A percentile compares a stretch with the other conserved stretches of the same genome.
These are phyloP conservation scores for Colletotrichum australisinense DNA, from an alignment of 2,329 filamentous ascomycete genomes.

Conservation along the genomic window DNA sequence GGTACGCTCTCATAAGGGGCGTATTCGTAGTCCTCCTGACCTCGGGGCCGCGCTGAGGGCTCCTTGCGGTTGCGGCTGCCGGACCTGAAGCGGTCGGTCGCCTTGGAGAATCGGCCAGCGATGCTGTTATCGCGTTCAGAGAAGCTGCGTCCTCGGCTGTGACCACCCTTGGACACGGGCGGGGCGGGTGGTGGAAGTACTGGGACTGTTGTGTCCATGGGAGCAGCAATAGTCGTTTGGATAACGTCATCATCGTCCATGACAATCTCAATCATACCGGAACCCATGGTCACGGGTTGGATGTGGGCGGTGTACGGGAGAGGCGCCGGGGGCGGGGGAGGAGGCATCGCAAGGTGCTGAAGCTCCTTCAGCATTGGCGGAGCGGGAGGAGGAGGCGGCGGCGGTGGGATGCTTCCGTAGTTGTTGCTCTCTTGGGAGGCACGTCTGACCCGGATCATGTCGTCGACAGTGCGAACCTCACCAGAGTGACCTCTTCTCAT, in stretches of 20 bases:
- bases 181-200: constrained; percentile 58
- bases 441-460: constrained; percentile 43
- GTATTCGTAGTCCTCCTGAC: constrained; percentile 48
- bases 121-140: constrained; percentile 61
- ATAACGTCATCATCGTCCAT: constrained; percentile 68
- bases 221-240: constrained; percentile 44
- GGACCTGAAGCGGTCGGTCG: constrained; percentile 70
- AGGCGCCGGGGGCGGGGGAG: constrained; percentile 71
- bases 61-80: constrained; percentile 67
- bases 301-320: constrained; percentile 57
- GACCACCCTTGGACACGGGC: constrained; percentile 55
- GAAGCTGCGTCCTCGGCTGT: constrained; percentile 68
- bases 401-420: constrained; percentile 60
- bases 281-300: constrained; percentile 57
- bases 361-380: constrained; percentile 71
- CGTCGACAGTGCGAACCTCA: constrained; percentile 60
- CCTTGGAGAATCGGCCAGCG: constrained; percentile 65
- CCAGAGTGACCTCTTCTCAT: constrained; percentile 50
- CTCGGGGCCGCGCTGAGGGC: constrained; percentile 51
- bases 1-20: constrained; percentile 57
- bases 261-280: constrained; percentile 73
- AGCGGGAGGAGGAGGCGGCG: constrained; percentile 63
- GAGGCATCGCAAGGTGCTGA: constrained; percentile 70
- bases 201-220: constrained; percentile 56
- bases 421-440: constrained; percentile 46